phyloP scores from a whole-genome alignment of 305 asterid genomes.

The Fraxinus platypoda region DNA sequence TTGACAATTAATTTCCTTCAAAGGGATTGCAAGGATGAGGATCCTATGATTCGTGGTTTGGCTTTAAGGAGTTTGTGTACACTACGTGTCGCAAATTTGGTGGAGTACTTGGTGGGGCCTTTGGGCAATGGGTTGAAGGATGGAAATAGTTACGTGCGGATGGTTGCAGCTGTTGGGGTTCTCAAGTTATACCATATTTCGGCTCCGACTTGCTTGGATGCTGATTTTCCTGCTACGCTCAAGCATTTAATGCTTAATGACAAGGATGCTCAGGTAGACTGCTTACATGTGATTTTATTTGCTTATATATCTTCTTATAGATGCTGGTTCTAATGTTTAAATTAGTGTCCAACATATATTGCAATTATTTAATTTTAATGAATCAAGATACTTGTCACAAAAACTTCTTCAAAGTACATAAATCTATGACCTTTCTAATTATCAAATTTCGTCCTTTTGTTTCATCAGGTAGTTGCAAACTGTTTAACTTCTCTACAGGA shows the following conservation, averaged over 20 bases:
- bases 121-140: constrained; percentile 86
- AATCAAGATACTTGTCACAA: background rate
- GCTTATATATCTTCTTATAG: constrained; percentile 12
- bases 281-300: constrained; percentile 6
- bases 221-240: constrained; percentile 79
- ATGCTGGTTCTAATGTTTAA: constrained; percentile 13
- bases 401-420: background rate
- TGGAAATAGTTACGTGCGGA: constrained; percentile 87
- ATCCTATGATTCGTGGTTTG: constrained; percentile 98
- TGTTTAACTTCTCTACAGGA: constrained; percentile 89
- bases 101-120: constrained; percentile 97
- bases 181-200: constrained; percentile 91
- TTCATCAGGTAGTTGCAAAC: constrained; percentile 82
- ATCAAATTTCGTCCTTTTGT: constrained; percentile 12
- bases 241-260: constrained; percentile 95
- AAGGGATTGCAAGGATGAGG: constrained; percentile 99
- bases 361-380: background rate
- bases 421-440: constrained; percentile 10
- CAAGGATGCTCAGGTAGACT: constrained; percentile 86
- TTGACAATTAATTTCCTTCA: constrained; percentile 96
- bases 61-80: constrained; percentile 98
- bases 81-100: constrained; percentile 92
- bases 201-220: constrained; percentile 82
- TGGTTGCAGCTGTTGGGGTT: constrained; percentile 86
- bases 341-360: background rate